Conservation (phyloP, 345 rosid species). For the Mallotus nudiflorus region DNA sequence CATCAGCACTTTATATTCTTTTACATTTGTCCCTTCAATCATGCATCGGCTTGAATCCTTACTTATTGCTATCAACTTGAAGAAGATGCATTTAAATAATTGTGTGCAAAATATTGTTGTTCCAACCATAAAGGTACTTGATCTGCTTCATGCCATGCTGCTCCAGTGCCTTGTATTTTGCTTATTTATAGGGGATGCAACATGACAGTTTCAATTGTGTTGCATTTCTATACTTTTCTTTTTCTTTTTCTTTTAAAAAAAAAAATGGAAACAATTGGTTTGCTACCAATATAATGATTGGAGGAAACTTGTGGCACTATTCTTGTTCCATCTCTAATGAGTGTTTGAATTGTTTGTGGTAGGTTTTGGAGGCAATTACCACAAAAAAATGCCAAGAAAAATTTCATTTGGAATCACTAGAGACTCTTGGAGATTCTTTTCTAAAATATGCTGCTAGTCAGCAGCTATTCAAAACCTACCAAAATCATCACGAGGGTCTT, state of each 20-base stretch:
- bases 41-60: slow-evolving; percentile 78
- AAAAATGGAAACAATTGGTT: no score
- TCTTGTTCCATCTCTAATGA: not conserved
- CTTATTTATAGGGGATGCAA: not conserved
- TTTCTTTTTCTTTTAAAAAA: no score
- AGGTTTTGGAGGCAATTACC: slow-evolving; percentile 91
- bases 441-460: slow-evolving; percentile 79
- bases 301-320: no score
- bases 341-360: slow-evolving; percentile 13
- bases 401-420: slow-evolving; percentile 82
- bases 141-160: not conserved
- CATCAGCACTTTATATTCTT: slow-evolving; percentile 63
- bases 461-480: slow-evolving; percentile 57
- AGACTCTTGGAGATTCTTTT: slow-evolving; percentile 94
- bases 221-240: not conserved
- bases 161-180: not conserved
- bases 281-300: no score
- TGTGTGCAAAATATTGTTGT: slow-evolving; percentile 42
- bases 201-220: not conserved
- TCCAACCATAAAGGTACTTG: slow-evolving; percentile 69
- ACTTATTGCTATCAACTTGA: slow-evolving; percentile 68
- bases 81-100: slow-evolving; percentile 47
- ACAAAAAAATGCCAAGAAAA: slow-evolving; percentile 75
- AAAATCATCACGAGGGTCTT: slow-evolving; percentile 72
- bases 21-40: slow-evolving; percentile 67